Evolutionary conservation across 148 eudicot species (phyloP).

Genomic region (Rhododendron kiyosumense): DNA sequence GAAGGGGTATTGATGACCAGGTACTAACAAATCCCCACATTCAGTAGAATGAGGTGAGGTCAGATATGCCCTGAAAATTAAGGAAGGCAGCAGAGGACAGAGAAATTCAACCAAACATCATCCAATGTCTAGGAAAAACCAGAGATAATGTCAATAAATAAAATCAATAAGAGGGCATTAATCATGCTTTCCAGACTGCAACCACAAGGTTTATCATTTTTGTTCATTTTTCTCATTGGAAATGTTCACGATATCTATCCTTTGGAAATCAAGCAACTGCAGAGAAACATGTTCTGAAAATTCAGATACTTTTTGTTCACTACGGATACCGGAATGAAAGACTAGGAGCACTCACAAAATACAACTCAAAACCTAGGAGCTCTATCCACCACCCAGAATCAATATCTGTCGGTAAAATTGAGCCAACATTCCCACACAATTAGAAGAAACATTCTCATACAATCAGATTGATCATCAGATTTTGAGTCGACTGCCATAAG

Average conservation of each 20-base stretch:
- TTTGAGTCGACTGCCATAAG: neutral
- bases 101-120: neutral
- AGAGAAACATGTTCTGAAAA: neutral
- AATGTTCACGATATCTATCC: neutral
- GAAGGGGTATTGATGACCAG: conserved; percentile 20
- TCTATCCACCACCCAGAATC: conserved; percentile 3
- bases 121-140: neutral
- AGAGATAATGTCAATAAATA: neutral
- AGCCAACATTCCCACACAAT: neutral
- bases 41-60: conserved; percentile 37
- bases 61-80: conserved; percentile 40
- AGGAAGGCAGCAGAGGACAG: neutral
- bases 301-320: neutral
- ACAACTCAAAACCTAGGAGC: neutral
- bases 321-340: neutral
- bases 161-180: neutral
- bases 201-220: neutral
- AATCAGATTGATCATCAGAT: neutral
- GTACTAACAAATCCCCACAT: conserved; percentile 17
- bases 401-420: neutral
- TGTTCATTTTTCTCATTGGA: neutral
- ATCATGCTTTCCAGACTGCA: neutral
- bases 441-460: too few relatives aligned
- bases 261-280: neutral
- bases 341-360: neutral